A percentile compares a stretch with the other conserved stretches of the same genome.
phyloP scores from a whole-genome alignment of 352 stramenopile species.

The Sclerospora graminicola region DNA sequence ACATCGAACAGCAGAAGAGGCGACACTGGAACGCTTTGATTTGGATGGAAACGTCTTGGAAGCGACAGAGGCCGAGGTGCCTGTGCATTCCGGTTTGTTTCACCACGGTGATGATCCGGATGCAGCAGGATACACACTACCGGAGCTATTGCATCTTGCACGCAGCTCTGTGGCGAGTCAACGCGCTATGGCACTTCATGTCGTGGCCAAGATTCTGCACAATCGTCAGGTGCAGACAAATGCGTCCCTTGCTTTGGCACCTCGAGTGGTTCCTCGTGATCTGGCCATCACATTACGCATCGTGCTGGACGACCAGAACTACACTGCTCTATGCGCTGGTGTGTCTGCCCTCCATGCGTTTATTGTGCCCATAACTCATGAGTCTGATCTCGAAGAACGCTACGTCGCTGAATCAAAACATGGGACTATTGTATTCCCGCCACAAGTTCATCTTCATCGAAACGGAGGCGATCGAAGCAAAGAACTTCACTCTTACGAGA shows the following conservation, averaged over 20 bases:
- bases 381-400: not conserved
- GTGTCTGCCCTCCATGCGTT: conserved; percentile 45
- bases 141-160: conserved; percentile 60
- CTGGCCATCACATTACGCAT: conserved; percentile 42
- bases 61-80: conserved; percentile 10
- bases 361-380: conserved; percentile 25
- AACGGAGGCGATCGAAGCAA: conserved; percentile 4
- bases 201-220: conserved; percentile 52
- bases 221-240: conserved; percentile 23
- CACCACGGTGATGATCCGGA: conserved; percentile 73
- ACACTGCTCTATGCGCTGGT: conserved; percentile 35
- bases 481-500: not conserved
- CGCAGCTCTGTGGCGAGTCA: conserved; percentile 65
- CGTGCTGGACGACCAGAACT: conserved; percentile 55
- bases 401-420: conserved; percentile 18
- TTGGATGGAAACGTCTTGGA: conserved; percentile 37
- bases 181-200: conserved; percentile 47
- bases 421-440: conserved; percentile 21
- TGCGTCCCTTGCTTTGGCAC: conserved; percentile 6
- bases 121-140: conserved; percentile 57
- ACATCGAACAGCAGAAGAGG: conserved; percentile 7
- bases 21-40: conserved; percentile 59
- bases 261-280: conserved; percentile 31
- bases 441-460: conserved; percentile 30
- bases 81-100: conserved; percentile 58